Percentiles rank a stretch among this genome's conserved stretches.
Evolutionary conservation across 805 yeast species (phyloP).

Genomic region (Kuraishia ogatae): DNA sequence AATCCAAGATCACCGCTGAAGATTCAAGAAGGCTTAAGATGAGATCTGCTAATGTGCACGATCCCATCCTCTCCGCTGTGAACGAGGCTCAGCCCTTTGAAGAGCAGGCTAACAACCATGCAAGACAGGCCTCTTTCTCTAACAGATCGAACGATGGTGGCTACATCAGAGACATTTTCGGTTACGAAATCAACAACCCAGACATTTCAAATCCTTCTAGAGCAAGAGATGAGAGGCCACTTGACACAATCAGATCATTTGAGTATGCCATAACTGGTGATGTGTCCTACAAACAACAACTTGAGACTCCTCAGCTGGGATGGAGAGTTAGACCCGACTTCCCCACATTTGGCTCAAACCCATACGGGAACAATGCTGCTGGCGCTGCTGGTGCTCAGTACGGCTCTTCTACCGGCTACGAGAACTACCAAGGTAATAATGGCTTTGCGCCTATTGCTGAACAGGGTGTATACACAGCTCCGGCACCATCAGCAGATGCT

Average conservation of each 20-base stretch:
- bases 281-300: constrained; percentile 62
- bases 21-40: constrained; percentile 50
- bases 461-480: constrained; percentile 38
- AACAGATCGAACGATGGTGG: constrained; percentile 34
- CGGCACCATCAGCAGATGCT: constrained; percentile 30
- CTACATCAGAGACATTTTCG: constrained; percentile 75
- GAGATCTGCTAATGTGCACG: constrained; percentile 66
- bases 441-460: constrained; percentile 13
- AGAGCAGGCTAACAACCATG: constrained; percentile 32
- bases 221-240: constrained; percentile 88
- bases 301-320: constrained; percentile 73
- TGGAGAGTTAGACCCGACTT: constrained; percentile 82
- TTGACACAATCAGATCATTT: constrained; percentile 90
- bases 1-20: constrained; percentile 36
- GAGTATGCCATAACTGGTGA: constrained; percentile 95
- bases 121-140: constrained; percentile 23
- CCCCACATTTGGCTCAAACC: constrained; percentile 38
- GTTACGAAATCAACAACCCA: constrained; percentile 66
- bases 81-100: constrained; percentile 96
- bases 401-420: constrained; percentile 14
- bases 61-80: constrained; percentile 89
- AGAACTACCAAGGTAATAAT: constrained; percentile 25
- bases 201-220: constrained; percentile 94
- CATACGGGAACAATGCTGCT: constrained; percentile 21
- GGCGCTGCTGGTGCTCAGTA: constrained; percentile 21